phyloP scores from a whole-genome alignment of 2,329 filamentous ascomycete genomes.

The Fusarium ambrosium region DNA sequence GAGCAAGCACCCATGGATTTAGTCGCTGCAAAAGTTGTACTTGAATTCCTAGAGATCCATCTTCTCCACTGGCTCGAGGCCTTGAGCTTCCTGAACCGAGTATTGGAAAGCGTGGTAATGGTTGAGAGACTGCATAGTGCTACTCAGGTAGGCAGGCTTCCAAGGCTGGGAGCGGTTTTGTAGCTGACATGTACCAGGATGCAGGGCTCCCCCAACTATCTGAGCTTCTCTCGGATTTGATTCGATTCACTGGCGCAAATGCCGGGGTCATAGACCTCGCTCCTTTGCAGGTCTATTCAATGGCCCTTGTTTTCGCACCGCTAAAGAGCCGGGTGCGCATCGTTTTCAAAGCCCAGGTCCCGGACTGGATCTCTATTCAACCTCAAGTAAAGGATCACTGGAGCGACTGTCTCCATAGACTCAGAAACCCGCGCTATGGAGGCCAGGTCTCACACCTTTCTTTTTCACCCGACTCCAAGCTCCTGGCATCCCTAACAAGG shows the following conservation, averaged over 20 bases:
- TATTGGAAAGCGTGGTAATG: not conserved
- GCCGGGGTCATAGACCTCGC: not conserved
- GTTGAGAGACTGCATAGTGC: not conserved
- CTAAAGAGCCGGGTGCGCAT: not conserved
- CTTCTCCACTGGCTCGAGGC: not conserved
- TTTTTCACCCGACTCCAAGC: not conserved
- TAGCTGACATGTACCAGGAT: not conserved
- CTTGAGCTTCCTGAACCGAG: not conserved
- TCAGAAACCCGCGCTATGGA: too few relatives aligned
- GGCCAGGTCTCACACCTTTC: not conserved
- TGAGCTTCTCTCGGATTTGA: not conserved
- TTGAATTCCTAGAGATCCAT: not conserved
- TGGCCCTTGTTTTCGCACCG: not conserved
- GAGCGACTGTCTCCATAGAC: not conserved
- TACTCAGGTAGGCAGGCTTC: not conserved
- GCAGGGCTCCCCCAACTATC: not conserved
- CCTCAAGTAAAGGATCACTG: not conserved
- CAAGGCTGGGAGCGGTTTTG: not conserved
- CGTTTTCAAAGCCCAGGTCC: not conserved
- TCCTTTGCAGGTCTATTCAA: not conserved
- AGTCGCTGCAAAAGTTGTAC: not conserved
- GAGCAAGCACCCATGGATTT: not conserved
- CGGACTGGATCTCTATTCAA: not conserved
- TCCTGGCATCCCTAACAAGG: too few relatives aligned
- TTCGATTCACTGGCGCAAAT: not conserved